Base-by-base conservation (phyloP, 108 stramenopile species). In the Skeletonema marinoi region DNA sequence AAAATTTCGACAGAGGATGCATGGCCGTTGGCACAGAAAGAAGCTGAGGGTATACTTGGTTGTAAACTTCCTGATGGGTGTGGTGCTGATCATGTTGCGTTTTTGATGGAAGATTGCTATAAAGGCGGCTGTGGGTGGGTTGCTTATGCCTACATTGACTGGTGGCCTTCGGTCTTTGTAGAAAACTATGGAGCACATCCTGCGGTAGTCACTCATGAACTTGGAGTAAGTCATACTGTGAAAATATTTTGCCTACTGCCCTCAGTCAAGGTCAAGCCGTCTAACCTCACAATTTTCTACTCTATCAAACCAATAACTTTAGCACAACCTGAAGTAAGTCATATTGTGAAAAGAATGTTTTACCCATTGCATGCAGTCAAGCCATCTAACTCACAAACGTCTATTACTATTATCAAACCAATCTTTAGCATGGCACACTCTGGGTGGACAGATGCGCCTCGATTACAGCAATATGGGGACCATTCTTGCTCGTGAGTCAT, bases 61-160 rank as follows among this genome's bases (percentile, higher is more conserved):
- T 68, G 54, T 29, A 32, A 19, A 16, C 36, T 73, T 3, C 71
- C 79, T 12, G 0, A 41, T 12, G 7, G 73, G 68, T 29, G 54
- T 65, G 35, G 50, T 19, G 61, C 72, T 50, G 31, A 71, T 71
- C 76, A 77, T 33, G 71, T 82, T 21, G 63, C 66, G 54, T 77
- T 73, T 63, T 63, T 78, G 17, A 25, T 82, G 25, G 73, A 80
- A 59, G 50, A 38, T 1, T 80, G 79, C 54, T 70, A 81, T 9
- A 44, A 44, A 7, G 35, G 17, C 4, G 11, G 3, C 31, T 56
- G 80, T 59, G 32, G 41, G 19, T 77, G 17, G 5, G 39, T 32
- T 46, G 76, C 79, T 9, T 72, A 81, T 44, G 82, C 82, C 0
- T 72, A 60, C 25, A 61, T 83, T 35, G 79, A 83, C 56, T 38